Evolutionary conservation across 1,139 yeast genomes (phyloP).

Genomic region (Yamadazyma spencermartinsiae): DNA sequence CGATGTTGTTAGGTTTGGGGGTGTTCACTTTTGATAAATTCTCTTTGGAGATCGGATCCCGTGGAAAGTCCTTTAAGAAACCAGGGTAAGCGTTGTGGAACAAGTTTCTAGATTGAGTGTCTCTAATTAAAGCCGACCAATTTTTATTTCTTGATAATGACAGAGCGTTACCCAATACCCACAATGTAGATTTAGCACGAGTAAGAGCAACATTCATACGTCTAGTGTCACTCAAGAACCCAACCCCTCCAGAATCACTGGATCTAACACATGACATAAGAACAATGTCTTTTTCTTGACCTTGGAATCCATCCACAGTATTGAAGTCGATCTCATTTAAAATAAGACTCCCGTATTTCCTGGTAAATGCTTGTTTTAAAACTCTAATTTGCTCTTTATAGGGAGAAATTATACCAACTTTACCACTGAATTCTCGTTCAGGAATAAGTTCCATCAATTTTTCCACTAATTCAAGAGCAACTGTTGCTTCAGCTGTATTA

Average conservation of each 20-base stretch:
- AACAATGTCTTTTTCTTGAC: slow-evolving; percentile 94
- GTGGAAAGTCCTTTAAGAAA: slow-evolving; percentile 23
- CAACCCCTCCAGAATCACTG: slow-evolving; percentile 65
- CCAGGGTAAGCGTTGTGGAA: slow-evolving; percentile 40
- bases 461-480: slow-evolving; percentile 70
- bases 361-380: slow-evolving; percentile 56
- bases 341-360: slow-evolving; percentile 62
- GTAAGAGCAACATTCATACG: slow-evolving; percentile 97
- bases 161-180: slow-evolving; percentile 82
- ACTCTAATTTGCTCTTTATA: slow-evolving; percentile 82
- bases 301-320: slow-evolving; percentile 97
- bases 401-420: slow-evolving; percentile 91
- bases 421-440: slow-evolving; percentile 58
- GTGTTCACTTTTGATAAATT: not conserved
- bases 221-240: slow-evolving; percentile 84
- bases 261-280: slow-evolving; percentile 96
- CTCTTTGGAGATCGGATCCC: not conserved
- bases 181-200: slow-evolving; percentile 86
- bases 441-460: slow-evolving; percentile 53
- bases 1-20: not conserved
- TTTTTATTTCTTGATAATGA: slow-evolving; percentile 63
- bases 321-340: slow-evolving; percentile 77
- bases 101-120: slow-evolving; percentile 55
- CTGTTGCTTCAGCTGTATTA: slow-evolving; percentile 68
- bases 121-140: slow-evolving; percentile 65